Percentiles rank a stretch among this genome's conserved stretches.
Conservation (phyloP, 2,329 filamentous ascomycete genomes). For the Paracamarosporium sp. region DNA sequence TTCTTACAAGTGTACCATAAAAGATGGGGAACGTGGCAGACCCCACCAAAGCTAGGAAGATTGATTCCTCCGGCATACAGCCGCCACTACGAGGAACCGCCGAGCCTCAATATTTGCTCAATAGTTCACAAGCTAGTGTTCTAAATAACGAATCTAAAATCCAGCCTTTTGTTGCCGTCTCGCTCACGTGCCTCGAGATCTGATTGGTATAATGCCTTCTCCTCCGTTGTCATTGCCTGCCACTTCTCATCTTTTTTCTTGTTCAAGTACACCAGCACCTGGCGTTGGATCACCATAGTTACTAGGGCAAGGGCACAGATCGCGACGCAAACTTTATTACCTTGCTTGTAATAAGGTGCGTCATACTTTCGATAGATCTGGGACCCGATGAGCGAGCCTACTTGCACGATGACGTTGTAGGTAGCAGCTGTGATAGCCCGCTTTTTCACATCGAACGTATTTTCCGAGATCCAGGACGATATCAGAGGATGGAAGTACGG, state of each 20-base stretch:
- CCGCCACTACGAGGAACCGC: background rate
- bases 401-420: constrained; percentile 63
- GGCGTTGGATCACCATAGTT: constrained; percentile 57
- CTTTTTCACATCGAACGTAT: constrained; percentile 67
- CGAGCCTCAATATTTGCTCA: background rate
- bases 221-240: constrained; percentile 57
- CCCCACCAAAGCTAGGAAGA: background rate
- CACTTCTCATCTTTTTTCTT: constrained; percentile 53
- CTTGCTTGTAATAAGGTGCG: constrained; percentile 60
- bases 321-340: constrained; percentile 60
- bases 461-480: constrained; percentile 67
- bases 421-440: constrained; percentile 67
- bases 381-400: constrained; percentile 46
- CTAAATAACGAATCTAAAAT: constrained; percentile 46
- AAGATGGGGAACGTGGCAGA: background rate
- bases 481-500: constrained; percentile 63
- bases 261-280: constrained; percentile 46
- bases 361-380: constrained; percentile 62
- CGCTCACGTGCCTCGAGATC: constrained; percentile 36
- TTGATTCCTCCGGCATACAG: background rate
- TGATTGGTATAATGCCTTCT: constrained; percentile 57
- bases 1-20: background rate
- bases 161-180: constrained; percentile 49
- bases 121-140: background rate
- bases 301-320: constrained; percentile 57